Conservation (phyloP, 208 protist species). For the Trypanosoma mega region DNA sequence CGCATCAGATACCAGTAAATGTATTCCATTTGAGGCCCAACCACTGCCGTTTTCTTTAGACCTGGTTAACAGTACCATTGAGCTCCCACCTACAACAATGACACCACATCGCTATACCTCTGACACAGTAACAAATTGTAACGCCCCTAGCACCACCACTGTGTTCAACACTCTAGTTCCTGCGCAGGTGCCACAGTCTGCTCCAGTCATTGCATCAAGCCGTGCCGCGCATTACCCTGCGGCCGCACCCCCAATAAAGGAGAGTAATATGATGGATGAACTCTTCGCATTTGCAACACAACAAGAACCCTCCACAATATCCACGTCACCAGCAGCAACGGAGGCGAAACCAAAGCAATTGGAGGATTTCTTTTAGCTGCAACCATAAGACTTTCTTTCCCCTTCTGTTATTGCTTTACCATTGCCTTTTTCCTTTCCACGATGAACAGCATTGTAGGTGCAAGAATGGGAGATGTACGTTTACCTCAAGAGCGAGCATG, state of each 20-base stretch:
- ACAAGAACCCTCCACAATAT: not conserved
- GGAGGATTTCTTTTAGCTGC: conserved; percentile 45
- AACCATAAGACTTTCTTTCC: not conserved
- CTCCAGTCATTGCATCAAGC: too few species aligned
- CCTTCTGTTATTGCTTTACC: not conserved
- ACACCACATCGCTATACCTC: too few species aligned
- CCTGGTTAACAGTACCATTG: conserved; percentile 9
- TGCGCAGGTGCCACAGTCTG: too few species aligned
- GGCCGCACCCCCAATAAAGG: too few species aligned
- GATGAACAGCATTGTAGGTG: too few species aligned
- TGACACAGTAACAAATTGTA: too few species aligned
- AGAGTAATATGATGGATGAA: conserved; percentile 48
- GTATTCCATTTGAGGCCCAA: conserved; percentile 23
- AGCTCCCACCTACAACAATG: conserved; percentile 16
- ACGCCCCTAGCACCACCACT: too few species aligned
- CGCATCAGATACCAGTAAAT: not conserved
- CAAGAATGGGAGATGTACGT: too few species aligned
- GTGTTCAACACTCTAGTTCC: too few species aligned
- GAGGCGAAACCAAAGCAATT: conserved; percentile 15
- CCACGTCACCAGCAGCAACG: not conserved
- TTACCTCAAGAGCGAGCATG: too few species aligned
- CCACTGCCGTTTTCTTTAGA: conserved; percentile 29
- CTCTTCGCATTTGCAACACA: conserved; percentile 33
- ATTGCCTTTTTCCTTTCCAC: conserved; percentile 1
- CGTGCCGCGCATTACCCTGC: too few species aligned